Evolutionary conservation across 345 rosid species (phyloP), one percentile per base, ranked within the genome.

Genomic region (Noccaea caerulescens): DNA sequence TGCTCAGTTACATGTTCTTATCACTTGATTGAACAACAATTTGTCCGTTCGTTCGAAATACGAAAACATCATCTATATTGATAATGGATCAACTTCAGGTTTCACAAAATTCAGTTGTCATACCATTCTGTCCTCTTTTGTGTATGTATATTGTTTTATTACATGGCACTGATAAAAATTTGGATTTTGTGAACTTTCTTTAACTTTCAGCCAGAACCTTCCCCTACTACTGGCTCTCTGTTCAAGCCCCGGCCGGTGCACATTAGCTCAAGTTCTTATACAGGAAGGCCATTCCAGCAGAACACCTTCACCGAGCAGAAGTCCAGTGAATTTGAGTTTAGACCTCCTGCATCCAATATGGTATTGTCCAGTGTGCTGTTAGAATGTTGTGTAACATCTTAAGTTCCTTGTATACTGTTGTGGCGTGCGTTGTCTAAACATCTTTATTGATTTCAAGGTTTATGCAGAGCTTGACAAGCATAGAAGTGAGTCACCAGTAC

Each of bases 201-300:
- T 53, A 42, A 74, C 71, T 80, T 79, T 76, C 86, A 92, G 99
- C 85, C 85, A 32, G 99, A 92, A 77, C 98, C 98, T 65, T 94
- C 98, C 52, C 99, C 98, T 60, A 89, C 99, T 52, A 88, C 96
- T 6, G 99, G 99, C 50, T 86, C 98, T 59, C 80, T 94, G 68
- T 51, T 76, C 41, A 90, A 91, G 76, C 86, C 87, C 27, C 68
- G 63, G 42, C 78, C 78, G 23, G 56, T 67, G 33, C 78, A 66
- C 50, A 52, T 60, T 51, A 63, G 78, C 51, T 80, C 84, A 20
- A 75, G 64, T 75, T 58, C 84, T 43, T 77, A 74, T 78, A 62
- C 82, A 6, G 83, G 74, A 16, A 74, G 75, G 30, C 30, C 74
- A 68, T 77, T 72, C 69, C 77, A 82, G 42, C 84, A 83, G 63